phyloP scores from a whole-genome alignment of 495 filamentous ascomycete species.

The Talaromyces trachyspermus region DNA sequence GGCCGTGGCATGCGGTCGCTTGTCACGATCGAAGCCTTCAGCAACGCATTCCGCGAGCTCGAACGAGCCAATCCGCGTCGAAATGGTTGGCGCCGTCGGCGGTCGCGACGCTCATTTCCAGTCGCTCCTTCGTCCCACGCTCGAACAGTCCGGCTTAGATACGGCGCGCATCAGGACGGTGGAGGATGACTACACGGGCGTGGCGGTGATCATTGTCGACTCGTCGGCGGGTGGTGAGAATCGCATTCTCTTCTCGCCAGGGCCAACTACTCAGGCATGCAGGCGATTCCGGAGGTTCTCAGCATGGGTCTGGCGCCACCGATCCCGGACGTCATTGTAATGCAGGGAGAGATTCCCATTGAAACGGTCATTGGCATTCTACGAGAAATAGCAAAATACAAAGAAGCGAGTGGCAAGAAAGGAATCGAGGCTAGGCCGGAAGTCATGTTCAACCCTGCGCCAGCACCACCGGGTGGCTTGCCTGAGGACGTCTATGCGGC shows the following conservation, averaged over 20 bases:
- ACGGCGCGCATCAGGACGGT: slow-evolving; percentile 42
- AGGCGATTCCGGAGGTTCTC: slow-evolving; percentile 35
- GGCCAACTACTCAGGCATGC: slow-evolving; percentile 63
- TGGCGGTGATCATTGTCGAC: slow-evolving; percentile 81
- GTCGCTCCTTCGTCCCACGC: slow-evolving; percentile 31
- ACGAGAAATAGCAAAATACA: slow-evolving; percentile 22
- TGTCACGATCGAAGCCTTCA: slow-evolving; percentile 41
- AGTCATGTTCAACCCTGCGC: slow-evolving; percentile 80
- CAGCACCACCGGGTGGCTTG: slow-evolving; percentile 56
- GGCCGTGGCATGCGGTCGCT: slow-evolving; percentile 68
- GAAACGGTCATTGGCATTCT: slow-evolving; percentile 63
- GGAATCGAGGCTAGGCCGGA: slow-evolving; percentile 36
- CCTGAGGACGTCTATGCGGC: slow-evolving; percentile 59
- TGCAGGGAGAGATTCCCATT: slow-evolving; percentile 85
- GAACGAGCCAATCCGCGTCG: slow-evolving; percentile 48
- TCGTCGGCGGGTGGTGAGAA: slow-evolving; percentile 73
- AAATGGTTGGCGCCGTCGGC: slow-evolving; percentile 82
- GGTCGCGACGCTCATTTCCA: slow-evolving; percentile 42
- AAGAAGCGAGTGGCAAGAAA: slow-evolving; percentile 41
- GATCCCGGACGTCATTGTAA: slow-evolving; percentile 59
- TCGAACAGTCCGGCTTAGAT: slow-evolving; percentile 57
- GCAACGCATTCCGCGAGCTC: slow-evolving; percentile 14
- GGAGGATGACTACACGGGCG: slow-evolving; percentile 57
- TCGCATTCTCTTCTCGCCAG: slow-evolving; percentile 71
- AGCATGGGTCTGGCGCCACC: slow-evolving; percentile 26